These are phyloP conservation scores for Colletotrichum siamense DNA, from an alignment of 2,329 filamentous ascomycete species.

Conservation along the genomic window DNA sequence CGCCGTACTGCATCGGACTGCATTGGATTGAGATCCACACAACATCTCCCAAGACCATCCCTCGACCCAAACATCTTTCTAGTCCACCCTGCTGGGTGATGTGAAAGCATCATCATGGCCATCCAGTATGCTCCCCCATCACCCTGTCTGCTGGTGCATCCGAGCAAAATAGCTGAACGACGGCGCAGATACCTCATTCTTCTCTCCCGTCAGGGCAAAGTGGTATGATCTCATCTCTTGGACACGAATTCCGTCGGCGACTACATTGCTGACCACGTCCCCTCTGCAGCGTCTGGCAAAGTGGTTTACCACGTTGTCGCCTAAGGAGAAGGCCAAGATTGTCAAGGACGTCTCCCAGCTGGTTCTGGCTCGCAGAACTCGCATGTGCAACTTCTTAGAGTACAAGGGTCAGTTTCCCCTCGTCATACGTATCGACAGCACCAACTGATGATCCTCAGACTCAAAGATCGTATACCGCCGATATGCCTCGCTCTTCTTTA, in stretches of 20 bases:
- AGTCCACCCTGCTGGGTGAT: slow-evolving; percentile 16
- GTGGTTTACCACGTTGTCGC: slow-evolving; percentile 98
- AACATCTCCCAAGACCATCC: not conserved
- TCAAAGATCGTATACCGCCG: slow-evolving; percentile 98
- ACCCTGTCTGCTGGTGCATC: not conserved
- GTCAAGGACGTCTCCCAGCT: slow-evolving; percentile 99
- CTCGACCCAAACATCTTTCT: slow-evolving; percentile 18
- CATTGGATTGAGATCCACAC: slow-evolving; percentile 10
- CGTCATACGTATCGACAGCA: not conserved
- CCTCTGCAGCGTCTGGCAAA: slow-evolving; percentile 86
- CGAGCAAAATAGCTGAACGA: slow-evolving; percentile 15
- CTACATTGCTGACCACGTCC: not conserved
- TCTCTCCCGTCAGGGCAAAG: slow-evolving; percentile 98
- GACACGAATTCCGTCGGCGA: not conserved
- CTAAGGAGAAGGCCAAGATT: slow-evolving; percentile 99
- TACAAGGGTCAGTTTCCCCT: slow-evolving; percentile 78
- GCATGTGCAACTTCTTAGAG: slow-evolving; percentile 99
- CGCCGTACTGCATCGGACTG: not conserved
- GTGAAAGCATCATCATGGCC: slow-evolving; percentile 40
- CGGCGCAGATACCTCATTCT: slow-evolving; percentile 87
- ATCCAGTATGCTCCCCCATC: slow-evolving; percentile 43
- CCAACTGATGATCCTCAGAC: slow-evolving; percentile 58
- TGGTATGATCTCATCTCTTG: slow-evolving; percentile 67
- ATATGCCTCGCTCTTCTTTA: slow-evolving; percentile 99
- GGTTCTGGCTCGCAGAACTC: slow-evolving; percentile 91